Evolutionary conservation across 2,329 filamentous ascomycete species (phyloP).

Genomic region (Chrysoporthe deuterocubensis): DNA sequence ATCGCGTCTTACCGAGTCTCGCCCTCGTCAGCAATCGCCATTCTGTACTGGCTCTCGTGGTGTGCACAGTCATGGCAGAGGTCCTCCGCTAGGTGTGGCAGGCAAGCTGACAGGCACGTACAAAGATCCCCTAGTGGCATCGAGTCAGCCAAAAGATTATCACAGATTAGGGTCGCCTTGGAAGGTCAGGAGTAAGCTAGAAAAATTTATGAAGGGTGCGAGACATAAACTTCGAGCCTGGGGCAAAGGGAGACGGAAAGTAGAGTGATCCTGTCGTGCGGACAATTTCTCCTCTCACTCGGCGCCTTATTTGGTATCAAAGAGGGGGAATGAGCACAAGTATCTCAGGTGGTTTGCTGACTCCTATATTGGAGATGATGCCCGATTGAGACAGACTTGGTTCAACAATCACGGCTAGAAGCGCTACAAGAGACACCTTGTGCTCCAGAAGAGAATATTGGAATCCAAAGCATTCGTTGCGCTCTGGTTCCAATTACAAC

Average conservation of each 20-base stretch:
- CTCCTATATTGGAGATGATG: conserved; percentile 7
- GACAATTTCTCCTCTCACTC: not conserved
- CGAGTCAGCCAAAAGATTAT: not conserved
- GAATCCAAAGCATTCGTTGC: not conserved
- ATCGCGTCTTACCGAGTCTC: conserved; percentile 31
- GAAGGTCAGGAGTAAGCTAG: conserved; percentile 22
- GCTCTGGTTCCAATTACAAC: not conserved
- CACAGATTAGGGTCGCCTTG: not conserved
- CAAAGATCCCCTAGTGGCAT: not conserved
- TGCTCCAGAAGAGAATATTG: no score
- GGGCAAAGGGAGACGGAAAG: conserved; percentile 20
- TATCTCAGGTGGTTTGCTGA: not conserved
- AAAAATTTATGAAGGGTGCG: conserved; percentile 24
- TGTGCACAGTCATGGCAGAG: not conserved
- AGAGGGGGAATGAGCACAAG: not conserved
- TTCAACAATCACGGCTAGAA: not conserved
- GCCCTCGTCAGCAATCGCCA: conserved; percentile 19
- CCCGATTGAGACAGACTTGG: conserved; percentile 3
- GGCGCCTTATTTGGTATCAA: not conserved
- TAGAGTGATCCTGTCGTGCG: conserved; percentile 1
- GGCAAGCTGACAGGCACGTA: not conserved
- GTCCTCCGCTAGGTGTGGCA: not conserved
- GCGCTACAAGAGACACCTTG: not conserved
- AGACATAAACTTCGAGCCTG: conserved; percentile 25
- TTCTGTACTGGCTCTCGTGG: not conserved